Conservation (phyloP, 1,284 basidiomycete species). For the Ganoderma multipileum region DNA sequence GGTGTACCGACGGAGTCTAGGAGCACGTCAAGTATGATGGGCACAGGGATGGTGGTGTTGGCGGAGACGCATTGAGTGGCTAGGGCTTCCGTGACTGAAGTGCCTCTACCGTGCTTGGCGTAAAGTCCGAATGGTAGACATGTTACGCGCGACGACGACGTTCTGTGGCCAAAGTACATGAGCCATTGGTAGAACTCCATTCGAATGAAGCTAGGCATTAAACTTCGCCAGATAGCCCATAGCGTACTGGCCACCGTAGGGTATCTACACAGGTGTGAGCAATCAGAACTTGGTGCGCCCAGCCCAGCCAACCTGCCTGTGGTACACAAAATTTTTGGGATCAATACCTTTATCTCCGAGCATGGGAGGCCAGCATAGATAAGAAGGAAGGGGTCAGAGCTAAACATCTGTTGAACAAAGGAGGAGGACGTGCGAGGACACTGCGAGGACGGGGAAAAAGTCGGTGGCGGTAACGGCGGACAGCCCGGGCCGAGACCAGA, state of each 20-base stretch:
- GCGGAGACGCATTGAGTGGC: constrained; percentile 19
- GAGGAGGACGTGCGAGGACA: too few species aligned
- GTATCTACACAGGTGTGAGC: not conserved
- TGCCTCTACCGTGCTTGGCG: not conserved
- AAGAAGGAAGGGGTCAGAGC: too few species aligned
- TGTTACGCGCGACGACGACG: not conserved
- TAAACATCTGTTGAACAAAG: too few species aligned
- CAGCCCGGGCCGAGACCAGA: too few species aligned
- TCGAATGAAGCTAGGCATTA: not conserved
- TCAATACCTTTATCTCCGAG: not conserved
- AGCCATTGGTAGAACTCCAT: not conserved
- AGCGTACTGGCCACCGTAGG: not conserved
- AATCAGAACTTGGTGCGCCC: too few species aligned
- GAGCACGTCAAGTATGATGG: constrained; percentile 26
- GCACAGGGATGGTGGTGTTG: constrained; percentile 28
- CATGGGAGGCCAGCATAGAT: not conserved
- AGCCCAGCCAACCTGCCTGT: not conserved
- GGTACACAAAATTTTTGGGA: not conserved
- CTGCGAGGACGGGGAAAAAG: too few species aligned
- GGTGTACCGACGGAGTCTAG: not conserved
- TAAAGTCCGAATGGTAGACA: not conserved
- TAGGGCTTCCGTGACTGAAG: not conserved
- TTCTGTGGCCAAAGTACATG: not conserved
- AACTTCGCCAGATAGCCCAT: not conserved
- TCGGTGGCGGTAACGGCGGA: too few species aligned